Evolutionary conservation across 768 basidiomycete species (phyloP).

Genomic region (Xanthoconium stramineum): DNA sequence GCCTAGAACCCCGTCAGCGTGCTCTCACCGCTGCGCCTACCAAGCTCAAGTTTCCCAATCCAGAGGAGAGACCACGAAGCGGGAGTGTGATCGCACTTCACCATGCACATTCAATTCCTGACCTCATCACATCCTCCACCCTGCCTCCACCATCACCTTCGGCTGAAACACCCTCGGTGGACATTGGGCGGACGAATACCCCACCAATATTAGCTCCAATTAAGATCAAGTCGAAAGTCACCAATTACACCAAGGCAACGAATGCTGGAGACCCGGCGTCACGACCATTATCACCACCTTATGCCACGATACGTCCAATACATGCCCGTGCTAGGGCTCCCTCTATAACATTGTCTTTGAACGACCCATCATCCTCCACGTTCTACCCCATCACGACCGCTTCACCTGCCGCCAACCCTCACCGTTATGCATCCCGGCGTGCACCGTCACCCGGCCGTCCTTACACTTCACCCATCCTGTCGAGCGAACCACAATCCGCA

Average conservation of each 20-base stretch:
- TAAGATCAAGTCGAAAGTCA: constrained; percentile 63
- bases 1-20: constrained; percentile 31
- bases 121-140: constrained; percentile 13
- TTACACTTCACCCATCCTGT: constrained; percentile 23
- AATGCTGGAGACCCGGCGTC: constrained; percentile 34
- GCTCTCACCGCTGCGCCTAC: constrained; percentile 23
- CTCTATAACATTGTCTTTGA: constrained; percentile 30
- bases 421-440: constrained; percentile 45
- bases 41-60: constrained; percentile 27
- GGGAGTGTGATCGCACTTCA: constrained; percentile 27
- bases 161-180: constrained; percentile 10
- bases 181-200: constrained; percentile 11
- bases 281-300: constrained; percentile 34
- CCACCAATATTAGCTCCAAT: constrained; percentile 23
- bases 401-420: constrained; percentile 54
- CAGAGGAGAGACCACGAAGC: constrained; percentile 32
- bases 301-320: constrained; percentile 30
- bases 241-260: constrained; percentile 40
- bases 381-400: constrained; percentile 60
- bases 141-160: constrained; percentile 16
- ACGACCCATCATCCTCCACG: constrained; percentile 25
- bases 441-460: constrained; percentile 34
- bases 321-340: constrained; percentile 26
- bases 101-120: constrained; percentile 25
- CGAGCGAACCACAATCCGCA: constrained; percentile 22